Evolutionary conservation across 2,329 filamentous ascomycete genomes (phyloP), one percentile per base, ranked within the genome.

Genomic region (Keithomyces neogunnii): DNA sequence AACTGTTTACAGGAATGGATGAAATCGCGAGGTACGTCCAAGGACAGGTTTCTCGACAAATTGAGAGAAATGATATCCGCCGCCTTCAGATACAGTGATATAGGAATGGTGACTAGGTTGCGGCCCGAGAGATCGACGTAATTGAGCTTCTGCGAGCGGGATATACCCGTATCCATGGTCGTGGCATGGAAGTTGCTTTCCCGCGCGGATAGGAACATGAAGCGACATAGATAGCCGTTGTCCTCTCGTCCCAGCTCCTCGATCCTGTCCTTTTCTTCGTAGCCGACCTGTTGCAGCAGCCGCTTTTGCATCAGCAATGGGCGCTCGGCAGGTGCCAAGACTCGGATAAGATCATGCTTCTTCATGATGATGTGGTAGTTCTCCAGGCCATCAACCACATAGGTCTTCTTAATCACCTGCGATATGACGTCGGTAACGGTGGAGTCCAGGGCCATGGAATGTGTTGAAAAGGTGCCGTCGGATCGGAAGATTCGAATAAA

Each of bases 311-410:
- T 89, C 29, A 93, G 76, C 36, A 97, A 77, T 1, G 93, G 93
- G 44, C 89, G 81, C 69, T 99, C 93, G 11, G 78, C 77, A 3
- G 84, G 78, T 48, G 84, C 80, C 10, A 99, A 77, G 53, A 96
- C 88, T 45, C 91, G 82, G 19, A 89, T 86, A 28, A 95, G 79
- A 59, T 95, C 89, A 65, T 96, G 91, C 70, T 95, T 96, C 60
- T 87, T 89, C 74, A 99, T 81, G 40, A 97, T 86, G 54, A 99
- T 95, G 65, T 96, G 89, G 66, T 96, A 99, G 59, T 96, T 96
- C 61, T 93, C 88, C 52, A 95, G 72, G 56, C 89, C 88, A 60
- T 96, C 92, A 52, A 90, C 87, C 36, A 96, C 78, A 59, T 93
- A 93, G 3, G 92, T 95, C 72, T 97, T 97, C 72, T 93, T 95